Base-by-base conservation (phyloP, 2,329 filamentous ascomycete genomes). In the Nemania sp. region DNA sequence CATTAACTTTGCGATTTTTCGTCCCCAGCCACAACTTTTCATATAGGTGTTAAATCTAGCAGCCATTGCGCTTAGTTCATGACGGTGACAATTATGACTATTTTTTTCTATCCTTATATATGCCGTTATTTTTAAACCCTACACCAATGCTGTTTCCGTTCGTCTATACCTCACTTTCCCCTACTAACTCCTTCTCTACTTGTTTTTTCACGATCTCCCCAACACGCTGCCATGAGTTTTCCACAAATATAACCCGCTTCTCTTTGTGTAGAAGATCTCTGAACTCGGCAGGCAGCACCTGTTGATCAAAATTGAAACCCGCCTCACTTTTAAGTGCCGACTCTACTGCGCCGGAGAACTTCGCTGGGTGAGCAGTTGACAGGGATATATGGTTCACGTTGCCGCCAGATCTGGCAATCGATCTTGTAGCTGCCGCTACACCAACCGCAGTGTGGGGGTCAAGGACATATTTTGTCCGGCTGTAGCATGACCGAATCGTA, bases 371-470 rank as follows among this genome's bases (percentile, higher is more conserved):
- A 2, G 96, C 96, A 1, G 96, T 99, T 1, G 94, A 93, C 2
- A 99, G 88, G 1, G 93, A 90, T 75, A 99, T 92, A 79, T 97
- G 92, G n/a, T 81, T 84, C 60, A 90, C 82, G 18, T 83, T 82
- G 29, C 81, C 81, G 13, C 83, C 82, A 29, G 81, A 68, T 13
- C 88, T 84, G 51, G 83, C 78, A 38, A 92, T 85, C 2, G 93
- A 94, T 66, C 94, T 87, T 62, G 89, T 78, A 0, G 94, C 87
- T 0, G 93, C 94, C 20, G 91, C 86, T 45, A 98, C 87, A 64
- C 94, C 96, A 53, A 99, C 92, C 1, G 96, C 93, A 0, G 93
- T 90, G 82, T 99, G 96, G 1, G 96, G 96, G 78, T 99, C 96
- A 0, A 98, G 88, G 49, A 98, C 88, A 81, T 98, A 98, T 66